phyloP scores from a whole-genome alignment of 2,329 filamentous ascomycete genomes.

The Ceratocystiopsis brevicomis region DNA sequence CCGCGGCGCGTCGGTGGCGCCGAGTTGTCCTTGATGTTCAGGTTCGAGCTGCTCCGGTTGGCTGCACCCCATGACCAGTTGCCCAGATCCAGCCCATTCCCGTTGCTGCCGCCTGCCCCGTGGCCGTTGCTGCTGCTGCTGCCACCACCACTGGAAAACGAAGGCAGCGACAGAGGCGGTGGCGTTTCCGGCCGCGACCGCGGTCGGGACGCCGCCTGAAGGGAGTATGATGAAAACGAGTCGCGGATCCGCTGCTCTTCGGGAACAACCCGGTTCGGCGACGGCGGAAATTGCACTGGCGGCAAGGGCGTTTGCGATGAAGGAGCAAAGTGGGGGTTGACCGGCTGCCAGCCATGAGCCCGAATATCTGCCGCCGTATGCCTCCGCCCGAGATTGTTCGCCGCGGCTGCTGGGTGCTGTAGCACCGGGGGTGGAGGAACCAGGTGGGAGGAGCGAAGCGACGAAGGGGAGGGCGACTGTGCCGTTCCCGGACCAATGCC shows the following conservation, averaged over 20 bases:
- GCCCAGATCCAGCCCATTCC: conserved; percentile 21
- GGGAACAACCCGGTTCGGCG: conserved; percentile 26
- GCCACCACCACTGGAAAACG: conserved; percentile 26
- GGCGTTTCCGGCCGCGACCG: conserved; percentile 36
- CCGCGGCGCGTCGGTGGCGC: conserved; percentile 36
- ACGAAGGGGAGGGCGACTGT: conserved; percentile 44
- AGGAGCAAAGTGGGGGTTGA: conserved; percentile 43
- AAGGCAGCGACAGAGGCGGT: conserved; percentile 27
- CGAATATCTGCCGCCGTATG: conserved; percentile 95
- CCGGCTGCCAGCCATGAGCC: conserved; percentile 58
- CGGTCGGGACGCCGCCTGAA: conserved; percentile 25
- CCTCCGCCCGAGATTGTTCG: conserved; percentile 55
- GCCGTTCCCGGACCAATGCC: conserved; percentile 18
- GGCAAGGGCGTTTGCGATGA: conserved; percentile 30
- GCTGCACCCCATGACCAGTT: conserved; percentile 38
- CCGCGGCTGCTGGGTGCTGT: conserved; percentile 35
- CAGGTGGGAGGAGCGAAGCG: conserved; percentile 48
- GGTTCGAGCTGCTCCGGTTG: conserved; percentile 23
- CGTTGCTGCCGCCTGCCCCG: conserved; percentile 4
- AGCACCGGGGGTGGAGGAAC: conserved; percentile 34
- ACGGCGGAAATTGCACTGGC: conserved; percentile 32
- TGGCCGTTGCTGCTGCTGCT: too few relatives aligned
- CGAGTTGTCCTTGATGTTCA: conserved; percentile 34
- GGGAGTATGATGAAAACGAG: conserved; percentile 35
- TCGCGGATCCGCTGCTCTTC: conserved; percentile 39